Conservation (phyloP, 1,284 basidiomycete species). For the Quambalaria eucalypti region DNA sequence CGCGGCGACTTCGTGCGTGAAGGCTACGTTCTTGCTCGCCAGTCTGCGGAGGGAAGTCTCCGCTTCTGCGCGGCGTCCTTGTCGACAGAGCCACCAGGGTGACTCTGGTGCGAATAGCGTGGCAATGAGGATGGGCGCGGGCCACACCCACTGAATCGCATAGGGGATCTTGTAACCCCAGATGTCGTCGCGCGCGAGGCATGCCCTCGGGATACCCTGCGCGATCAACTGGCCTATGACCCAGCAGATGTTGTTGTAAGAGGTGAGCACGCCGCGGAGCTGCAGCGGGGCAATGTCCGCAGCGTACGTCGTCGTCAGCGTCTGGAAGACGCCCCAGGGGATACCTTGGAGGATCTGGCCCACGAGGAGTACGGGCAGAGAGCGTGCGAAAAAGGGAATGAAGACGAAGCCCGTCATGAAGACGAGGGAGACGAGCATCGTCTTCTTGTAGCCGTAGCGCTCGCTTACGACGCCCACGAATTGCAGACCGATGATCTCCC, state of each 20-base stretch:
- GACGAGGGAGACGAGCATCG: constrained; percentile 40
- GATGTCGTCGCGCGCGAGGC: not conserved
- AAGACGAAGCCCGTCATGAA: constrained; percentile 45
- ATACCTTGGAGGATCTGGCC: constrained; percentile 48
- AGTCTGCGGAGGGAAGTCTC: constrained; percentile 16
- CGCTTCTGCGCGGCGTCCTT: constrained; percentile 25
- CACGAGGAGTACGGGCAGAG: constrained; percentile 45
- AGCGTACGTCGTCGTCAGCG: constrained; percentile 50
- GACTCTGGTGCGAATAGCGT: constrained; percentile 44
- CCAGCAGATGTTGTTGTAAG: constrained; percentile 48
- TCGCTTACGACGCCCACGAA: constrained; percentile 48
- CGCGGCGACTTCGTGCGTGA: constrained; percentile 21
- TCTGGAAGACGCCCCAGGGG: constrained; percentile 48
- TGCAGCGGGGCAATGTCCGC: constrained; percentile 50
- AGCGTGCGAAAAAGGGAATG: constrained; percentile 48
- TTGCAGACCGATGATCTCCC: constrained; percentile 48
- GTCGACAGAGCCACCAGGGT: constrained; percentile 43
- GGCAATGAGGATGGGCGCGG: constrained; percentile 17
- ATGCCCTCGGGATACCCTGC: not conserved
- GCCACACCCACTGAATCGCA: constrained; percentile 47
- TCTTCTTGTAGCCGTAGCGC: constrained; percentile 48
- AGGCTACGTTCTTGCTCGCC: constrained; percentile 16
- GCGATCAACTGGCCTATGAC: constrained; percentile 1
- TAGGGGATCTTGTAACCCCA: constrained; percentile 46
- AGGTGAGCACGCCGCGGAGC: constrained; percentile 50